Evolutionary conservation across 352 stramenopile genomes (phyloP).

Genomic region (Globisporangium apiculatum): DNA sequence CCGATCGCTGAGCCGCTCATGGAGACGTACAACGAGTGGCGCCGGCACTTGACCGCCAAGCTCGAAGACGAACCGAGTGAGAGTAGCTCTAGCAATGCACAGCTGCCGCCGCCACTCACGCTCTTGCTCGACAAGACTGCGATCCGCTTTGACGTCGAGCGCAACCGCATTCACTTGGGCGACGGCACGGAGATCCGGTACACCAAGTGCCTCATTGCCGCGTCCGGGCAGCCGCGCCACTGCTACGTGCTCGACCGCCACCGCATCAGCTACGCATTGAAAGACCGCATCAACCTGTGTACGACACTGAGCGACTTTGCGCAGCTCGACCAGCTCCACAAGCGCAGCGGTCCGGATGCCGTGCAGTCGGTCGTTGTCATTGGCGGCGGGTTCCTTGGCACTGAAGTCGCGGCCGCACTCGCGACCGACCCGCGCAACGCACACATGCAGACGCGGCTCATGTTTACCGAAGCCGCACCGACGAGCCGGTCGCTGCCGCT

Average conservation of each 20-base stretch:
- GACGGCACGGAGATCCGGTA: constrained; percentile 80
- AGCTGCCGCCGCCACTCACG: constrained; percentile 39
- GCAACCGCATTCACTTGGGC: constrained; percentile 72
- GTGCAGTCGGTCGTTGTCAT: constrained; percentile 74
- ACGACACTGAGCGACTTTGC: constrained; percentile 78
- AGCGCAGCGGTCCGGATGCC: constrained; percentile 18
- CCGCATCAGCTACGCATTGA: constrained; percentile 73
- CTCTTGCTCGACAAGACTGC: constrained; percentile 69
- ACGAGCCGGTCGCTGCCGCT: constrained; percentile 66
- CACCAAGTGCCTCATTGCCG: constrained; percentile 85
- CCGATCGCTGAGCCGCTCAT: constrained; percentile 52
- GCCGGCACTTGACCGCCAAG: constrained; percentile 70
- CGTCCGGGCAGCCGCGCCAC: constrained; percentile 66
- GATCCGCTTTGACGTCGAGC: constrained; percentile 82
- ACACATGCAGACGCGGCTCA: constrained; percentile 38
- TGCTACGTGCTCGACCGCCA: constrained; percentile 88
- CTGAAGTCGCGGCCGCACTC: constrained; percentile 73
- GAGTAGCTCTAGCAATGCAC: background rate
- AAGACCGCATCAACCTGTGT: constrained; percentile 84
- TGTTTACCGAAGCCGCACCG: constrained; percentile 45
- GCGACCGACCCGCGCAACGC: constrained; percentile 53
- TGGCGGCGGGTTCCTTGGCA: constrained; percentile 87
- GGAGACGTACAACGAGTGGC: constrained; percentile 89
- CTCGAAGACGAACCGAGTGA: constrained; percentile 66
- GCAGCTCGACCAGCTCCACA: constrained; percentile 57